Evolutionary conservation across 768 basidiomycete species (phyloP).

Genomic region (Amanita inopinata): DNA sequence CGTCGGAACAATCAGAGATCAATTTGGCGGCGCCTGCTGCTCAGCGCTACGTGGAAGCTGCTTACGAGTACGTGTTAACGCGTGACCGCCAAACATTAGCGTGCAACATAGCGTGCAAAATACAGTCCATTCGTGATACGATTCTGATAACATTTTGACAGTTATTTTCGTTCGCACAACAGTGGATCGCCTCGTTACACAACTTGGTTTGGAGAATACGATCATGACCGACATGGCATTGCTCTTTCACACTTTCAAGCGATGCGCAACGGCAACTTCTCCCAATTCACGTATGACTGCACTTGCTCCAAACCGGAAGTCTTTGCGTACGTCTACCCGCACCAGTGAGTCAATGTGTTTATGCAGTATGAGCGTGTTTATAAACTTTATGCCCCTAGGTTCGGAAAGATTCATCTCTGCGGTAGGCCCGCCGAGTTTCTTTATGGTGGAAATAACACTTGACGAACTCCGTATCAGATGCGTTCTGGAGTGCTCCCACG

Average conservation of each 20-base stretch:
- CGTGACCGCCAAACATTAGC: too few species aligned
- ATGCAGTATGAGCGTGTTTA: background rate
- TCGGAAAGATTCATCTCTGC: slow-evolving; percentile 11
- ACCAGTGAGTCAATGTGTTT: slow-evolving; percentile 15
- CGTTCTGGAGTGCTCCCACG: slow-evolving; percentile 7
- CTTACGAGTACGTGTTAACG: slow-evolving; percentile 20
- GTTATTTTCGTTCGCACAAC: slow-evolving; percentile 19
- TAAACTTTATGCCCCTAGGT: background rate
- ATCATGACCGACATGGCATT: slow-evolving; percentile 23
- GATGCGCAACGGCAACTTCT: slow-evolving; percentile 24
- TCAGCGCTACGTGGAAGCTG: slow-evolving; percentile 27
- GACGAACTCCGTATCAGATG: slow-evolving; percentile 1
- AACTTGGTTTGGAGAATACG: slow-evolving; percentile 44
- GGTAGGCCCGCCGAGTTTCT: background rate
- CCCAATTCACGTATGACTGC: slow-evolving; percentile 27
- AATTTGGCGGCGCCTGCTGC: slow-evolving; percentile 29
- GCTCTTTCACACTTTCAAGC: slow-evolving; percentile 28
- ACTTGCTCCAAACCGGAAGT: slow-evolving; percentile 24
- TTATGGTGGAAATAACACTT: background rate
- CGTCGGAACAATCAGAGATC: slow-evolving; percentile 25
- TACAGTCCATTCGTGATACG: too few species aligned
- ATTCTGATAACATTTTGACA: slow-evolving; percentile 18
- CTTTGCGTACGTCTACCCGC: slow-evolving; percentile 29
- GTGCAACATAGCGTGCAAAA: too few species aligned
- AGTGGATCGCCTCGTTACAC: slow-evolving; percentile 28